Percentiles rank a stretch among this genome's conserved stretches.
phyloP scores from a whole-genome alignment of 208 protist genomes.

The Acanthamoeba polyphaga region DNA sequence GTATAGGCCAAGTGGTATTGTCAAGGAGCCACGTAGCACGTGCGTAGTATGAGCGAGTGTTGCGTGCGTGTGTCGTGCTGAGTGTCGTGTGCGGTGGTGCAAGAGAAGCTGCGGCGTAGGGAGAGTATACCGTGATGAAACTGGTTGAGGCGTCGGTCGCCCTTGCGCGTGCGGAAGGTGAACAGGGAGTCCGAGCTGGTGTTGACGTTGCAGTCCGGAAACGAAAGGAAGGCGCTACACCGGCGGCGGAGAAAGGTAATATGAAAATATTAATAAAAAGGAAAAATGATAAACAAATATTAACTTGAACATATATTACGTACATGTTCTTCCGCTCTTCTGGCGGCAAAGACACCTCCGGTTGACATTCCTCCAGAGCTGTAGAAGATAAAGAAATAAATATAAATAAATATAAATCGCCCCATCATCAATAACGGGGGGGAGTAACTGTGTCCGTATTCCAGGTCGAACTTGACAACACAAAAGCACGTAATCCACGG shows the following conservation, averaged over 20 bases:
- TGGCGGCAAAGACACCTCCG: not conserved
- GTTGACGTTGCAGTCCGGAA: constrained; percentile 58
- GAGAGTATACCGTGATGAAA: constrained; percentile 33
- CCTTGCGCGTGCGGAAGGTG: constrained; percentile 53
- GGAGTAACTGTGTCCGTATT: constrained; percentile 36
- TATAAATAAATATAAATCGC: not conserved
- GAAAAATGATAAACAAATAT: not conserved
- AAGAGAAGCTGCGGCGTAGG: not conserved
- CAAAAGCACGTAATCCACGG: constrained; percentile 51
- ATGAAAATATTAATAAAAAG: not conserved
- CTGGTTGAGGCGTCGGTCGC: not conserved
- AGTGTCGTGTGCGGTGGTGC: not conserved
- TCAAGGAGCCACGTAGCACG: too few species aligned
- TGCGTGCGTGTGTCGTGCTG: not conserved
- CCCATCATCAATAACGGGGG: not conserved
- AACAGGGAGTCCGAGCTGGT: constrained; percentile 51
- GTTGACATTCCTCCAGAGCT: constrained; percentile 18
- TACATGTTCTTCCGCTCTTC: constrained; percentile 57
- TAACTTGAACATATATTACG: not conserved
- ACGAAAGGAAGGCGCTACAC: constrained; percentile 26
- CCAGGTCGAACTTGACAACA: constrained; percentile 39
- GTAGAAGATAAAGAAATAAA: not conserved
- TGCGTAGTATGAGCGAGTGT: too few species aligned
- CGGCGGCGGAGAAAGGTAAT: not conserved
- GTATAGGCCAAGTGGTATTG: not conserved